These are phyloP conservation scores for Rosa persica DNA, from an alignment of 306 rosid genomes.

Conservation along the genomic window DNA sequence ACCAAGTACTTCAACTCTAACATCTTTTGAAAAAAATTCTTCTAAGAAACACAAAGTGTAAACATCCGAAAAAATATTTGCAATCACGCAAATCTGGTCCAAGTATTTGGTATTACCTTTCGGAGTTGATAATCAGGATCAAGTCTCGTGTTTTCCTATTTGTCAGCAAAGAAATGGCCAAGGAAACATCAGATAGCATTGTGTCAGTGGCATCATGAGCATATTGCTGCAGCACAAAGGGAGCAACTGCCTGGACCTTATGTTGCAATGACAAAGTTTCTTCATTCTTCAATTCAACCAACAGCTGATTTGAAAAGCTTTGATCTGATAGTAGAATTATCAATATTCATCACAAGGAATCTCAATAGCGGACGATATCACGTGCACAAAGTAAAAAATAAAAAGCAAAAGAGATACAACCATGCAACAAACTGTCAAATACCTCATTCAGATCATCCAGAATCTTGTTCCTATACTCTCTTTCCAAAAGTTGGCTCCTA, in stretches of 20 bases:
- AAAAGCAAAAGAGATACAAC: neutral
- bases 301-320: conserved; percentile 75
- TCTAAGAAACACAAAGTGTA: neutral
- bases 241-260: conserved; percentile 93
- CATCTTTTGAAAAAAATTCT: neutral
- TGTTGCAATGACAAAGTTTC: conserved; percentile 80
- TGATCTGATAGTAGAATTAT: conserved; percentile 51
- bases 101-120: conserved; percentile 47
- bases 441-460: conserved; percentile 95
- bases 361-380: neutral
- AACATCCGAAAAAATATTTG: neutral
- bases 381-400: neutral
- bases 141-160: conserved; percentile 82
- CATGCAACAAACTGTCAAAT: conserved; percentile 3
- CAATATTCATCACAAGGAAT: conserved; percentile 17
- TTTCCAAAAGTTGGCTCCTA: conserved; percentile 80
- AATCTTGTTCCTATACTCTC: conserved; percentile 82
- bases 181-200: conserved; percentile 66
- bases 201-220: conserved; percentile 67
- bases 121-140: conserved; percentile 91
- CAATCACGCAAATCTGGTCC: neutral
- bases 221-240: conserved; percentile 81
- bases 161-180: conserved; percentile 79
- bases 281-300: conserved; percentile 69
- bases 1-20: neutral